Percentiles rank a stretch among this genome's conserved stretches.
Conservation (phyloP, 2,329 filamentous ascomycete genomes). For the Trichoderma sp. region DNA sequence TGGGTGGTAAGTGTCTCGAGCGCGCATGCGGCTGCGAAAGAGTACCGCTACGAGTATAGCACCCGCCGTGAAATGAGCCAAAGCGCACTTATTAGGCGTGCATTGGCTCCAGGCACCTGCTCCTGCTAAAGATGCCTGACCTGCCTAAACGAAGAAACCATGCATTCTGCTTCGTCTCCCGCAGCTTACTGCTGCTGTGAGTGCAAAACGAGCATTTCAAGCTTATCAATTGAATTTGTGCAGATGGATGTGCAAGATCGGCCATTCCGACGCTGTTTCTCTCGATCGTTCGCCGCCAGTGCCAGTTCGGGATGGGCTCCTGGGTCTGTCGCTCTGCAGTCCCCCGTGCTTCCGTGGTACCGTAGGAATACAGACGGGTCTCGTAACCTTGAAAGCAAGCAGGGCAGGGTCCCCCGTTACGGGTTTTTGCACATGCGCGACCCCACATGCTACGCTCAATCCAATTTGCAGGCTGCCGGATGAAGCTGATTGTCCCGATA, state of each 20-base stretch:
- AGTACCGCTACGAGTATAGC: neutral
- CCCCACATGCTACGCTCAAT: constrained; percentile 20
- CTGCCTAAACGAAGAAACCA: neutral
- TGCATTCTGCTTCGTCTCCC: neutral
- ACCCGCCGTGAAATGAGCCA: neutral
- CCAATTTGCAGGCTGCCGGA: constrained; percentile 15
- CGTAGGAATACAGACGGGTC: neutral
- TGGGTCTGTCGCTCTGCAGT: neutral
- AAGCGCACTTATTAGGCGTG: constrained; percentile 14
- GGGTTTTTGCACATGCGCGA: constrained; percentile 20
- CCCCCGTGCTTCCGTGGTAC: neutral
- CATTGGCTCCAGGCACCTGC: constrained; percentile 8
- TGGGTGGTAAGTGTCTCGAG: neutral
- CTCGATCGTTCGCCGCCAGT: constrained; percentile 7
- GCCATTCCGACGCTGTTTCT: constrained; percentile 18
- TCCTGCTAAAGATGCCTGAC: neutral
- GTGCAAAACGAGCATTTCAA: neutral
- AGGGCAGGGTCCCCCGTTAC: neutral
- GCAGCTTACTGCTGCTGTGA: neutral
- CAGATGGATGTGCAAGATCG: constrained; percentile 17
- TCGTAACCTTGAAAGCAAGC: neutral
- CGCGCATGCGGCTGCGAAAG: neutral
- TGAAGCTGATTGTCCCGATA: constrained; percentile 18
- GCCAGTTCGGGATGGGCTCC: constrained; percentile 1
- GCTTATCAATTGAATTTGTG: neutral